These are phyloP conservation scores for Cymbopogon citratus DNA, from an alignment of 176 grass and related monocot genomes.

Conservation along the genomic window DNA sequence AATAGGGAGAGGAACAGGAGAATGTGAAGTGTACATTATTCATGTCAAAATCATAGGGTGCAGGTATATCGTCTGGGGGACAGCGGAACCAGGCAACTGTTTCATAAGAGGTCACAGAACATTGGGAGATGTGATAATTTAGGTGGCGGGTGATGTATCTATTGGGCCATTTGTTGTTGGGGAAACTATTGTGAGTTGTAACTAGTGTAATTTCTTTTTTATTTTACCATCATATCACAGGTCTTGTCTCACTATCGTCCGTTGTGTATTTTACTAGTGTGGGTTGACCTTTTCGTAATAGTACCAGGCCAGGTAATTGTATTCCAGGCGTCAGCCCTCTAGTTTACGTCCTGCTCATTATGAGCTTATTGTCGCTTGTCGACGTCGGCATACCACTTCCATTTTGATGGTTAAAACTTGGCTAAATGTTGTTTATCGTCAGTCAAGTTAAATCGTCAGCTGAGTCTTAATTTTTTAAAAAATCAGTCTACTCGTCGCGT, in stretches of 20 bases:
- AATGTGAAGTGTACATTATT: slow-evolving; percentile 72
- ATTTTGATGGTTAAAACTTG: not conserved
- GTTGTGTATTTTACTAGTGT: slow-evolving; percentile 24
- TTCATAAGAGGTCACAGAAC: slow-evolving; percentile 58
- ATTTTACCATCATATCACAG: slow-evolving; percentile 29
- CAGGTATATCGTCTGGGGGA: slow-evolving; percentile 42
- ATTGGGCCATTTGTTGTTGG: slow-evolving; percentile 42
- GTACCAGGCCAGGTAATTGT: slow-evolving; percentile 17
- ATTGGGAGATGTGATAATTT: slow-evolving; percentile 41
- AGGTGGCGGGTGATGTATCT: slow-evolving; percentile 48
- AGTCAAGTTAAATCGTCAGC: not conserved
- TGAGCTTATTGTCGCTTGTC: not conserved
- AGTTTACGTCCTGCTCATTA: not conserved
- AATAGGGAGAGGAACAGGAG: slow-evolving; percentile 84
- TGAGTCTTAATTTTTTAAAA: not conserved
- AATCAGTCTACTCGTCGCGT: too few species aligned
- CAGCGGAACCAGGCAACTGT: slow-evolving; percentile 49
- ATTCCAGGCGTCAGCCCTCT: not conserved
- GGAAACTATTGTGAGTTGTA: slow-evolving; percentile 57
- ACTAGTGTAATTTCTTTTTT: slow-evolving; percentile 41
- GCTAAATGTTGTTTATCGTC: not conserved
- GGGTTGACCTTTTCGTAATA: not conserved
- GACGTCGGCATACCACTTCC: not conserved
- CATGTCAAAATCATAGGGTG: slow-evolving; percentile 32
- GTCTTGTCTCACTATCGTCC: not conserved